Conservation (phyloP, 805 yeast species). For the Diddensiella santjacobensis region DNA sequence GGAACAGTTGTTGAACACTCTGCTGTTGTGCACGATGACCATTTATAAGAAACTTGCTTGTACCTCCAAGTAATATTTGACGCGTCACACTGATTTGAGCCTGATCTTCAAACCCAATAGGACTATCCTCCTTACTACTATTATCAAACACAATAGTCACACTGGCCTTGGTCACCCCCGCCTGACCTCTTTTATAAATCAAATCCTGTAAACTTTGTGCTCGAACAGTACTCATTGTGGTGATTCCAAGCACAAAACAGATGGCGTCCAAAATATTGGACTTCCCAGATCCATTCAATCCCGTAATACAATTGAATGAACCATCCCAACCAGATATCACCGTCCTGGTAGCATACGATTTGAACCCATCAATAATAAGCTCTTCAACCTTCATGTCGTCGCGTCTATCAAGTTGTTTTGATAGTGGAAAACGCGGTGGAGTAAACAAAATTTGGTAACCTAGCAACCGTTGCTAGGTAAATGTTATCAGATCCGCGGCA, state of each 20-base stretch:
- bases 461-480: too few relatives aligned
- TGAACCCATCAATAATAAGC: conserved; percentile 93
- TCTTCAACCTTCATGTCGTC: conserved; percentile 84
- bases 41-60: conserved; percentile 85
- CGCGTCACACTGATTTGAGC: conserved; percentile 85
- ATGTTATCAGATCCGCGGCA: too few relatives aligned
- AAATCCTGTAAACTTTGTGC: conserved; percentile 91
- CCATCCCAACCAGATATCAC: conserved; percentile 95
- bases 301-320: conserved; percentile 96
- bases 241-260: conserved; percentile 95
- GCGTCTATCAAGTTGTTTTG: too few relatives aligned
- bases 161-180: conserved; percentile 95
- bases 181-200: conserved; percentile 95
- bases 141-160: conserved; percentile 96
- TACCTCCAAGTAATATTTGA: conserved; percentile 86
- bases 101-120: conserved; percentile 79
- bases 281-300: conserved; percentile 95
- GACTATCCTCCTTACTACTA: conserved; percentile 66
- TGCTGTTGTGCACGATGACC: conserved; percentile 97
- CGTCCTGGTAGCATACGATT: conserved; percentile 94
- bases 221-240: conserved; percentile 90
- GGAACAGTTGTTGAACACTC: conserved; percentile 84
- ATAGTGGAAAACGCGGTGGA: too few relatives aligned
- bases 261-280: conserved; percentile 95
- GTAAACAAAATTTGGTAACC: too few relatives aligned